A percentile compares a stretch with the other conserved stretches of the same genome.
phyloP scores from a whole-genome alignment of 2,329 filamentous ascomycete species.

The Aspergillus ochraceus region DNA sequence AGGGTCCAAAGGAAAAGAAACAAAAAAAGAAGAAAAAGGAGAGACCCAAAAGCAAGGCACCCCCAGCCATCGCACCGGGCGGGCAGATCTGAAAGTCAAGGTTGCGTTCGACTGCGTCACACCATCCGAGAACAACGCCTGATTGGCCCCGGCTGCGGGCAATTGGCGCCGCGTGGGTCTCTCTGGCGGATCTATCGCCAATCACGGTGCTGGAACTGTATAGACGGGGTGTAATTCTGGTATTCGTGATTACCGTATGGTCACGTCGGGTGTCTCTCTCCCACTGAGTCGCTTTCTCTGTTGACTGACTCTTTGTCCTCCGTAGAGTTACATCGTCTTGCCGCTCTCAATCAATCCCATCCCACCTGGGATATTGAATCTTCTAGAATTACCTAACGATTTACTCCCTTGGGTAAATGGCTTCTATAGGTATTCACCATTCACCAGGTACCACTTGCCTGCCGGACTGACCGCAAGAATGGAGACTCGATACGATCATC shows the following conservation, averaged over 20 bases:
- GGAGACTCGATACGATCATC: background rate
- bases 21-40: no score
- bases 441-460: no score
- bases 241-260: background rate
- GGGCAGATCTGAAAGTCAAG: background rate
- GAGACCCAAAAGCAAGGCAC: background rate
- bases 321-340: background rate
- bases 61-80: background rate
- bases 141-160: slow-evolving; percentile 1
- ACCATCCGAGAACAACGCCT: background rate
- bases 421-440: no score
- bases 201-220: background rate
- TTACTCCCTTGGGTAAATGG: background rate
- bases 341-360: background rate
- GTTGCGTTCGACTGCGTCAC: background rate
- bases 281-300: background rate
- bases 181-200: slow-evolving; percentile 6
- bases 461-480: background rate
- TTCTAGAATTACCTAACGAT: background rate
- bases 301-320: background rate
- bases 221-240: background rate
- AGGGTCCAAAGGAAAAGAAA: no score
- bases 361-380: background rate
- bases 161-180: background rate
- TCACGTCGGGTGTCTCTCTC: no score